Evolutionary conservation across 129 eudicot genomes (phyloP), one percentile per base, ranked within the genome.

Genomic region (Arctium minus): DNA sequence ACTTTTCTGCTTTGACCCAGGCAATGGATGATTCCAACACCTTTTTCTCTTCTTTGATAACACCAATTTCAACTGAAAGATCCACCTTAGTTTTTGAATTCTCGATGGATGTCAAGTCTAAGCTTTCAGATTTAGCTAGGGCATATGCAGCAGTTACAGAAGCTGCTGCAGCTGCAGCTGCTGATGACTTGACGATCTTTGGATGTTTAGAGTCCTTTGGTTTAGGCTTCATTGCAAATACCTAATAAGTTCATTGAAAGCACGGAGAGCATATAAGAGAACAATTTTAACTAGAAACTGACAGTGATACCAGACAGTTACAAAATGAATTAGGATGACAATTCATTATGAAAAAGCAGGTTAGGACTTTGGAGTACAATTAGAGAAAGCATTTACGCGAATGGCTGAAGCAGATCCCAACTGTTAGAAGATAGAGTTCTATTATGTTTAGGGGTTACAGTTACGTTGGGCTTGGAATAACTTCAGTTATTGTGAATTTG

Each of bases 101-200:
- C 75, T 89, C 87, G 13, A 70, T 71, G 48, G 86, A 87, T 67
- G 85, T 17, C 48, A 89, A 42, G 56, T 82, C 90, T 70, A 79
- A 62, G 79, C 82, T 86, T 82, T 86, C 92, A 56, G 95, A 72
- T 88, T 91, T 91, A 79, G 90, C 84, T 56, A 90, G 72, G 37
- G 97, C 94, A 83, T 93, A 96, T 74, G 99, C 99, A 85, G 99
- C 98, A 76, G 95, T 87, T 74, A 96, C 99, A 30, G 99, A 93
- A 79, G 99, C 98, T 46, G 99, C 98, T 36, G 99, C 99, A 0
- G 98, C 99, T 3, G 98, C 99, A 46, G 99, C 99, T 36, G 99
- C 99, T 79, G 98, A 92, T 77, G 99, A 96, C 73, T 85, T 90
- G 32, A 90, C 86, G 38, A 96, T 88, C 89, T 96, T 96, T 30